These are phyloP conservation scores for Lactarius hengduanensis DNA, from an alignment of 768 basidiomycete genomes.

Conservation along the genomic window DNA sequence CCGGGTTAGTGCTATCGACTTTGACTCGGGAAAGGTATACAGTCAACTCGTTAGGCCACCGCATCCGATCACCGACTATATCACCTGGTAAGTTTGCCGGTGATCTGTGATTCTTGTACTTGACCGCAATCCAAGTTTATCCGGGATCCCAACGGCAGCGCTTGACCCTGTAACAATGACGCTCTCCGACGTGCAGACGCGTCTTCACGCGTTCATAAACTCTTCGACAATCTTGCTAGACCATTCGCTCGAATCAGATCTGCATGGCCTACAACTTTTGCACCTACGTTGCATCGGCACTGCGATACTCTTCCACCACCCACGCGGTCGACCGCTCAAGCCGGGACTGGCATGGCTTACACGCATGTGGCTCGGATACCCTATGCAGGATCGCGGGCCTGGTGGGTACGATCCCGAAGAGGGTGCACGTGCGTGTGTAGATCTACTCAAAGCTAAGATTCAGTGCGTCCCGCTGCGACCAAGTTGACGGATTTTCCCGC, in stretches of 20 bases:
- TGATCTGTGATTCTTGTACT: not conserved
- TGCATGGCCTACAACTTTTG: slow-evolving; percentile 80
- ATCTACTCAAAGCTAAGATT: slow-evolving; percentile 79
- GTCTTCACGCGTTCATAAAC: slow-evolving; percentile 56
- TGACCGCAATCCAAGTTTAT: slow-evolving; percentile 51
- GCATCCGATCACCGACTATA: not conserved
- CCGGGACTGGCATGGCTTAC: slow-evolving; percentile 95
- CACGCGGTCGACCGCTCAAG: slow-evolving; percentile 89
- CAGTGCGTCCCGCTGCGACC: slow-evolving; percentile 32
- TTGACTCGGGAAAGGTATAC: not conserved
- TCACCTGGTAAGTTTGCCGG: not conserved
- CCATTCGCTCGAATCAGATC: slow-evolving; percentile 93
- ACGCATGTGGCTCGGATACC: slow-evolving; percentile 93
- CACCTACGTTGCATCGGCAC: slow-evolving; percentile 92
- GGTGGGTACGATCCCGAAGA: slow-evolving; percentile 94
- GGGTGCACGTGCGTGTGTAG: slow-evolving; percentile 88
- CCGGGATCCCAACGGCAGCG: slow-evolving; percentile 57
- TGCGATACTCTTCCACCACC: slow-evolving; percentile 86
- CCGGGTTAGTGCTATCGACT: not conserved
- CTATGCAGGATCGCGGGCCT: slow-evolving; percentile 83
- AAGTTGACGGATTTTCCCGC: not conserved
- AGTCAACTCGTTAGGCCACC: not conserved
- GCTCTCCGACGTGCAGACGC: slow-evolving; percentile 71
- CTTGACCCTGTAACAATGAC: slow-evolving; percentile 73
- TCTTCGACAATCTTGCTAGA: slow-evolving; percentile 82